Evolutionary conservation across 352 stramenopile species (phyloP).

Genomic region (Pythium inflatum): DNA sequence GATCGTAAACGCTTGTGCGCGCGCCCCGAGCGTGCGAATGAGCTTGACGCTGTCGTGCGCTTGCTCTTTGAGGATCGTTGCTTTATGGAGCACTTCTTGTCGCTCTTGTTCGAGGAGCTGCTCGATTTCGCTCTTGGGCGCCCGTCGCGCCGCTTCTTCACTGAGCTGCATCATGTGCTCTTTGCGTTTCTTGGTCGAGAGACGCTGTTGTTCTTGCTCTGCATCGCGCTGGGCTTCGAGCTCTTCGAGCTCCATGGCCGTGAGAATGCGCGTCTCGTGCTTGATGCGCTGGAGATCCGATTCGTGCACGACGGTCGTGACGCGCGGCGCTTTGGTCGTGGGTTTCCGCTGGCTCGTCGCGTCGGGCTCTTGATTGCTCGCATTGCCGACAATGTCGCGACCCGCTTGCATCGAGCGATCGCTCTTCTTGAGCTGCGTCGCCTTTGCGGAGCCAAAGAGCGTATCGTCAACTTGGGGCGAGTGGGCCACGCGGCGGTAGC

Average conservation of each 20-base stretch:
- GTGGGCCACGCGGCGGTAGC: conserved; percentile 66
- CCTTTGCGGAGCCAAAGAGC: conserved; percentile 51
- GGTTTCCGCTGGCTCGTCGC: conserved; percentile 9
- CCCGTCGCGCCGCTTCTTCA: conserved; percentile 59
- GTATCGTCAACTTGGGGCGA: conserved; percentile 72
- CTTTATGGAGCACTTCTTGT: conserved; percentile 56
- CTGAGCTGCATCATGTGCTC: conserved; percentile 79
- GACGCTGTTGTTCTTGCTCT: conserved; percentile 55
- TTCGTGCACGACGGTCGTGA: conserved; percentile 40
- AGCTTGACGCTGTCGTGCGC: conserved; percentile 93
- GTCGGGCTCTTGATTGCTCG: conserved; percentile 35
- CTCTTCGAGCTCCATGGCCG: conserved; percentile 50
- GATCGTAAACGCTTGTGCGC: conserved; percentile 94
- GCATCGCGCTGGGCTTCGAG: conserved; percentile 61
- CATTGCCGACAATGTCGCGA: conserved; percentile 40
- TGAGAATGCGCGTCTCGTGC: conserved; percentile 70
- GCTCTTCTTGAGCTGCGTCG: conserved; percentile 36
- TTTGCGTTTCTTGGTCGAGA: conserved; percentile 75
- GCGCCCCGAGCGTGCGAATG: conserved; percentile 91
- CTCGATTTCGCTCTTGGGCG: conserved; percentile 80
- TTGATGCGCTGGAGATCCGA: conserved; percentile 66
- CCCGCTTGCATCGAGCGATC: conserved; percentile 66
- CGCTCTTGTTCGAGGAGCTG: conserved; percentile 77
- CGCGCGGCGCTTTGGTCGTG: conserved; percentile 12
- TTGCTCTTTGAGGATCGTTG: conserved; percentile 68